Percentiles rank a stretch among this genome's conserved stretches.
These are phyloP conservation scores for Oryza glumipatula DNA, from an alignment of 176 grass and related monocot genomes.

Conservation along the genomic window DNA sequence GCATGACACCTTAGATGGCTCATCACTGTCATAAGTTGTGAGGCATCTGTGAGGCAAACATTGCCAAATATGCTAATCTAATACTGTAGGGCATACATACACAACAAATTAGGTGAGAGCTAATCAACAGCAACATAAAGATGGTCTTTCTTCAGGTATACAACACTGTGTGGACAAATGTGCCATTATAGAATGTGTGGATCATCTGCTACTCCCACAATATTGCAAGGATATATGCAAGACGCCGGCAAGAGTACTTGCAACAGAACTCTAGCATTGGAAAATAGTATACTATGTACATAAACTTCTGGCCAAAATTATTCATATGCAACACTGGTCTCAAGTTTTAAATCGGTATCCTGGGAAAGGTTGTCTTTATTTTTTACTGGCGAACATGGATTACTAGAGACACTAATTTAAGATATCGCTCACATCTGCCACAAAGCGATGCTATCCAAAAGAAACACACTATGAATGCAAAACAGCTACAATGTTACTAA, in stretches of 20 bases:
- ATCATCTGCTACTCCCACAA: background rate
- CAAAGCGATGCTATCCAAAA: background rate
- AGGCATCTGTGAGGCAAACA: background rate
- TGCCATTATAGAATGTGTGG: background rate
- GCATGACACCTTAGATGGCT: background rate
- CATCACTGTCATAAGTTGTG: background rate
- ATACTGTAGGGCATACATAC: background rate
- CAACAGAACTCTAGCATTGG: background rate
- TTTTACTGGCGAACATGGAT: background rate
- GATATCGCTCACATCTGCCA: background rate
- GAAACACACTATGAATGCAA: background rate
- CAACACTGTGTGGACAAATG: constrained; percentile 2
- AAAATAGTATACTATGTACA: background rate
- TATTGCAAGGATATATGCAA: constrained; percentile 5
- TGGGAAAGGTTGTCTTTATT: background rate
- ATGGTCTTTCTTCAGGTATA: background rate
- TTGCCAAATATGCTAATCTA: background rate
- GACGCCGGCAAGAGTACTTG: background rate
- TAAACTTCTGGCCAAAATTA: background rate
- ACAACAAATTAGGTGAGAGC: background rate
- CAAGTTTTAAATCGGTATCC: background rate
- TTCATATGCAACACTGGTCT: background rate
- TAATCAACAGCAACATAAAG: constrained; percentile 9
- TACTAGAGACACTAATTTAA: background rate
- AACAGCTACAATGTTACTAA: background rate